Conservation (phyloP, 371 early-diverging fungal genomes). For the Capillidium rhysosporum region DNA sequence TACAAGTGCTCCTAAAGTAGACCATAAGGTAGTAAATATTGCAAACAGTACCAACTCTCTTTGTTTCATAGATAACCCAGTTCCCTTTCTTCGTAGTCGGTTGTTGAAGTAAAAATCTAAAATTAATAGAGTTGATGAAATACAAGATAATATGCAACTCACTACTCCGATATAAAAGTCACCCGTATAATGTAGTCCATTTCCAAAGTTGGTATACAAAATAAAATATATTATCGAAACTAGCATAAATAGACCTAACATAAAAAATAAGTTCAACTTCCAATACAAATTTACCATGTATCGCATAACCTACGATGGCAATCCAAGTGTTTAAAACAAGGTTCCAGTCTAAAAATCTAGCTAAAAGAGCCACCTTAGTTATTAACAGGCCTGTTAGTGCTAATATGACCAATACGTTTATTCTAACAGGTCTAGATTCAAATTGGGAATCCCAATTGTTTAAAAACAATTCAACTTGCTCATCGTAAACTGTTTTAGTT, state of each 20-base stretch:
- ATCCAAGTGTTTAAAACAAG: neutral
- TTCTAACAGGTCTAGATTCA: neutral
- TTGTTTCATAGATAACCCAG: conserved; percentile 1
- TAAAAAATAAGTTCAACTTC: neutral
- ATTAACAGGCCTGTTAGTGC: neutral
- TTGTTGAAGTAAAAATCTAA: conserved; percentile 2
- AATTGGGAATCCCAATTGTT: neutral
- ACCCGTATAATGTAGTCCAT: neutral
- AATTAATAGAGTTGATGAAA: neutral
- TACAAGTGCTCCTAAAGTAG: neutral
- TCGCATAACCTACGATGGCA: neutral
- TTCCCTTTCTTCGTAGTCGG: neutral
- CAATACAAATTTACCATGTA: neutral
- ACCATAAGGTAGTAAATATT: neutral
- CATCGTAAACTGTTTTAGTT: neutral
- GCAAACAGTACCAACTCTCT: neutral
- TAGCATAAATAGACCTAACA: neutral
- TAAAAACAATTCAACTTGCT: neutral
- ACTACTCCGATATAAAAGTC: neutral
- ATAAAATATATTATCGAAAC: neutral
- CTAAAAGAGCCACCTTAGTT: neutral
- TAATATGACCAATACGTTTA: neutral
- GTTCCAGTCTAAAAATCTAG: conserved; percentile 1
- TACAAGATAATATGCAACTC: neutral
- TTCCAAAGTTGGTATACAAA: neutral